phyloP scores from a whole-genome alignment of 345 rosid species.

The Citrus sp. region DNA sequence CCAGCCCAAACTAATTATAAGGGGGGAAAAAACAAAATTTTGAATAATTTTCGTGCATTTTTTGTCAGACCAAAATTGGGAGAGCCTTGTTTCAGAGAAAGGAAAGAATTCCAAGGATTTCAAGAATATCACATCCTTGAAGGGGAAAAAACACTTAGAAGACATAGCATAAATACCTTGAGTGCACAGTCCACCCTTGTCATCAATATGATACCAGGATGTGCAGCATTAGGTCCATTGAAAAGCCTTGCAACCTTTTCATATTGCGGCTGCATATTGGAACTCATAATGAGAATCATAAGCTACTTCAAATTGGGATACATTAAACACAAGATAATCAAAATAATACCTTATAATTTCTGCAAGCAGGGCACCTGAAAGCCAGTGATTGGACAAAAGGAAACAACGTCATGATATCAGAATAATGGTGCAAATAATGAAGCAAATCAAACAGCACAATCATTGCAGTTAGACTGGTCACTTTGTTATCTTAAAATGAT shows the following conservation, averaged over 20 bases:
- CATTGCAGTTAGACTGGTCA: neutral
- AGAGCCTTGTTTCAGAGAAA: neutral
- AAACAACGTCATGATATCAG: conserved; percentile 13
- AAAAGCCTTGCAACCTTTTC: conserved; percentile 95
- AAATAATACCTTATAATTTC: conserved; percentile 83
- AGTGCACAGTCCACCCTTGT: conserved; percentile 89
- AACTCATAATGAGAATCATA: conserved; percentile 20
- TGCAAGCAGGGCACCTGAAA: conserved; percentile 98
- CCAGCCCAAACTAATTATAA: neutral
- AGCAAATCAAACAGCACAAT: neutral
- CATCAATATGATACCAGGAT: conserved; percentile 85
- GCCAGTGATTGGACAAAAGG: conserved; percentile 10
- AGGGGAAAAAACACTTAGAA: neutral
- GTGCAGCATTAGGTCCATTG: conserved; percentile 76
- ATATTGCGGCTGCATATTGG: conserved; percentile 73
- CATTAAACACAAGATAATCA: neutral
- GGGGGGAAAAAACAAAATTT: neutral
- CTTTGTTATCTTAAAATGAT: neutral
- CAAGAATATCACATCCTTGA: neutral
- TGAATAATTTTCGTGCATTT: neutral
- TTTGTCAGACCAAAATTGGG: neutral
- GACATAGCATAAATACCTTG: conserved; percentile 51
- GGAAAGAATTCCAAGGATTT: neutral
- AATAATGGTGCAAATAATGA: neutral
- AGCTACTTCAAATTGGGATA: conserved; percentile 4